Evolutionary conservation across 371 early-diverging fungal species (phyloP).

Genomic region (Zychaea mexicana): DNA sequence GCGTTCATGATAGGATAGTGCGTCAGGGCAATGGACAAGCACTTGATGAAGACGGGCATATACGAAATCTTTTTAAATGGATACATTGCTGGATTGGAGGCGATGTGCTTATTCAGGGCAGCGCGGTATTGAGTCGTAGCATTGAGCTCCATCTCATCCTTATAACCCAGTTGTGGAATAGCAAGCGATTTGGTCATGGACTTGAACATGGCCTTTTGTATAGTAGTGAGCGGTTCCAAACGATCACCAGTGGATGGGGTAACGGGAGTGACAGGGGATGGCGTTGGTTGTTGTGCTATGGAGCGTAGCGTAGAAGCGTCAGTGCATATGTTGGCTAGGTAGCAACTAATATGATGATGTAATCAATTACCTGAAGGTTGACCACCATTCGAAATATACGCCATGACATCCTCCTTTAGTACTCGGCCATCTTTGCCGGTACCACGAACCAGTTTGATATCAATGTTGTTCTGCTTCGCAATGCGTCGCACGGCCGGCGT

Average conservation of each 20-base stretch:
- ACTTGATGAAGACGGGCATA: slow-evolving; percentile 96
- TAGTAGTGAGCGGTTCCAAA: slow-evolving; percentile 64
- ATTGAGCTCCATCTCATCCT: slow-evolving; percentile 88
- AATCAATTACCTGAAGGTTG: slow-evolving; percentile 1
- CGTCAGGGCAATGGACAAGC: slow-evolving; percentile 80
- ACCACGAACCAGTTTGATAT: slow-evolving; percentile 72
- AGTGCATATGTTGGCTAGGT: too few relatives aligned
- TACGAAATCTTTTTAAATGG: slow-evolving; percentile 81
- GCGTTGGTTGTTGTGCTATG: background rate
- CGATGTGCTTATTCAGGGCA: slow-evolving; percentile 67
- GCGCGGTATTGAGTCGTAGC: slow-evolving; percentile 65
- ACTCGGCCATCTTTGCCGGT: slow-evolving; percentile 90
- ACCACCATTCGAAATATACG: slow-evolving; percentile 36
- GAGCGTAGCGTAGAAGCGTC: too few relatives aligned
- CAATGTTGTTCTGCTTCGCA: slow-evolving; percentile 80
- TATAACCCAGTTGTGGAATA: slow-evolving; percentile 95
- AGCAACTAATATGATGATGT: too few relatives aligned
- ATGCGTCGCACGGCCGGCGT: slow-evolving; percentile 94
- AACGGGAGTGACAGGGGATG: background rate
- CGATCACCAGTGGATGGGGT: slow-evolving; percentile 8
- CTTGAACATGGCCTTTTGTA: slow-evolving; percentile 97
- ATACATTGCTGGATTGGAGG: slow-evolving; percentile 38
- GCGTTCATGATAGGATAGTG: slow-evolving; percentile 93
- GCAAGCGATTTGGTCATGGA: slow-evolving; percentile 90
- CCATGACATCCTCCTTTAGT: slow-evolving; percentile 88